Evolutionary conservation across 257 asterid genomes (phyloP).

Genomic region (Linaria vulgaris): DNA sequence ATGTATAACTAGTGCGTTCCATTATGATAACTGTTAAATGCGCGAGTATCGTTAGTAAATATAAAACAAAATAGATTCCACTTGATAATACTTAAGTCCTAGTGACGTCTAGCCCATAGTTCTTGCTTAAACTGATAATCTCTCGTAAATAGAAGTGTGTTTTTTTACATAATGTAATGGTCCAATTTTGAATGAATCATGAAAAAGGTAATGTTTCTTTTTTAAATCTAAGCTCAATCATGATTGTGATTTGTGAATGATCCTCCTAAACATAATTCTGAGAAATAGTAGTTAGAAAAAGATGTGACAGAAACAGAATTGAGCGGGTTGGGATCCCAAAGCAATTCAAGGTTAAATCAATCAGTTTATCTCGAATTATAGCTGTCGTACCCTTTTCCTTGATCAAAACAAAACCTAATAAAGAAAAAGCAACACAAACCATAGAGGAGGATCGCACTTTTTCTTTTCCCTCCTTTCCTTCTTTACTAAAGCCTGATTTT

Average conservation of each 20-base stretch:
- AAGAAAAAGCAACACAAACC: conserved; percentile 24
- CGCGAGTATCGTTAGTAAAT: no score
- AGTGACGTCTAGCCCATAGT: no score
- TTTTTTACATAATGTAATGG: no score
- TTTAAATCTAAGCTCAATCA: no score
- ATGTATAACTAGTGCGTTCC: no score
- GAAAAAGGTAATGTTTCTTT: no score
- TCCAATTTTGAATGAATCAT: no score
- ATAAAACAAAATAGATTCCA: no score
- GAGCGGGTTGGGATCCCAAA: conserved; percentile 36
- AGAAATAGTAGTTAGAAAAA: conserved; percentile 4
- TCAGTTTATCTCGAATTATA: conserved; percentile 29
- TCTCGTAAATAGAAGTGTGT: no score
- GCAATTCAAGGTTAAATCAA: conserved; percentile 19
- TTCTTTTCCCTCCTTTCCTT: conserved; percentile 17
- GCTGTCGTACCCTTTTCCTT: conserved; percentile 28
- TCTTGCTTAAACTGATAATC: no score
- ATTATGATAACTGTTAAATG: no score
- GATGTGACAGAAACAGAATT: conserved; percentile 15
- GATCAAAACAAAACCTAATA: conserved; percentile 27
- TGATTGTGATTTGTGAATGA: conserved; percentile 14
- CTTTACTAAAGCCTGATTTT: conserved; percentile 3
- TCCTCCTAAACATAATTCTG: conserved; percentile 3
- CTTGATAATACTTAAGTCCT: no score
- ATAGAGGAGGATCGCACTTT: background rate